These are phyloP conservation scores for Populus euphratica DNA, from an alignment of 345 rosid species.

Conservation along the genomic window DNA sequence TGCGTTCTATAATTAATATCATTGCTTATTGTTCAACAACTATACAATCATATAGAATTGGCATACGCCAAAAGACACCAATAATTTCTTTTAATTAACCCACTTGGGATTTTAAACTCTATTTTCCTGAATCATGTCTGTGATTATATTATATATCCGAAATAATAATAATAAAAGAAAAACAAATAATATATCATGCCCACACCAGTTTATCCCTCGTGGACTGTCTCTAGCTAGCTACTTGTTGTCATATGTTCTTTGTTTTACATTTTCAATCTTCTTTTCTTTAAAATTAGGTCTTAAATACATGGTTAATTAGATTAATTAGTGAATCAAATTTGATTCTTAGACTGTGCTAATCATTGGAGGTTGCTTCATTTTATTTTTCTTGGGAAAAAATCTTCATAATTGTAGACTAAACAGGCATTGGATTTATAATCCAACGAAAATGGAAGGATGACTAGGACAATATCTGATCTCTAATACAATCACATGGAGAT, in stretches of 20 bases:
- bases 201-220: background rate
- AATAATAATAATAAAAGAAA: too few relatives aligned
- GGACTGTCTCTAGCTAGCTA: background rate
- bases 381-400: background rate
- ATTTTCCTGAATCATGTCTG: background rate
- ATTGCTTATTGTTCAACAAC: background rate
- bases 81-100: background rate
- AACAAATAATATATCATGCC: background rate
- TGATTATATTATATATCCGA: background rate
- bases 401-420: background rate
- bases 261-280: background rate
- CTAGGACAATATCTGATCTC: background rate
- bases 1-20: background rate
- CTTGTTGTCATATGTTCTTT: background rate
- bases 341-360: background rate
- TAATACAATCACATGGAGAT: background rate
- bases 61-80: background rate
- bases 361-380: conserved; percentile 9
- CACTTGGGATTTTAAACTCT: background rate
- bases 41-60: background rate
- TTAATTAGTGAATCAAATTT: background rate
- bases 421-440: background rate
- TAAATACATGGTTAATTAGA: background rate
- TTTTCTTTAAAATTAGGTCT: too few relatives aligned
- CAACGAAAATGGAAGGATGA: conserved; percentile 11